Conservation (phyloP, 2,329 filamentous ascomycete species). For the Fusarium drepaniforme region DNA sequence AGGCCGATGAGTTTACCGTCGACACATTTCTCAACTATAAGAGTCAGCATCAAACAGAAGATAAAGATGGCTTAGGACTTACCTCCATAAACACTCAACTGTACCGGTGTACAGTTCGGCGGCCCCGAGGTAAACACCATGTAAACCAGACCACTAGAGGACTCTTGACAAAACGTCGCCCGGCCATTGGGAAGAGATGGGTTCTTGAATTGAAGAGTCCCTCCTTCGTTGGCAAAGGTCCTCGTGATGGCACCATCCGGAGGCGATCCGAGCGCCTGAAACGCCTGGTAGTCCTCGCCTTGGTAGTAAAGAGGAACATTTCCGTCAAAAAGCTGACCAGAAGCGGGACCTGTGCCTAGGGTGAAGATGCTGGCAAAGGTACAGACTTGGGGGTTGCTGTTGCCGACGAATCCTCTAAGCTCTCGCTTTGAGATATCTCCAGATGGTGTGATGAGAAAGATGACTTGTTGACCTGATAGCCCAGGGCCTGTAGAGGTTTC, state of each 20-base stretch:
- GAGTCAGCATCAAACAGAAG: not conserved
- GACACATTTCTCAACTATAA: conserved; percentile 1
- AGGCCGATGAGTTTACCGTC: not conserved
- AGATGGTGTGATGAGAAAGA: not conserved
- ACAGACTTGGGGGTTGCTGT: not conserved
- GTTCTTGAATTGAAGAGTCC: not conserved
- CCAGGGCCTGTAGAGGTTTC: not conserved
- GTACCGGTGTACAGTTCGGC: not conserved
- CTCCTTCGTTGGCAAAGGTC: conserved; percentile 4
- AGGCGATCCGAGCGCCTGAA: not conserved
- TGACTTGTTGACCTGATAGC: not conserved
- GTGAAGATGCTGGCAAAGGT: conserved; percentile 3
- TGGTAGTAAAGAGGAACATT: not conserved
- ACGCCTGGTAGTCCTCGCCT: not conserved
- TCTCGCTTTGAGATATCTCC: not conserved
- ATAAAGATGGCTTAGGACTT: not conserved
- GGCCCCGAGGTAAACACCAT: not conserved
- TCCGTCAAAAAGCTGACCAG: not conserved
- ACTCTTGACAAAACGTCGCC: conserved; percentile 1
- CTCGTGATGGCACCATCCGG: not conserved
- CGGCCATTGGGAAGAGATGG: not conserved
- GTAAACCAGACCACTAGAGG: not conserved
- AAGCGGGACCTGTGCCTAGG: not conserved
- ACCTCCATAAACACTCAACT: not conserved
- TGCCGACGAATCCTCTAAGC: not conserved